Conservation (phyloP, 495 filamentous ascomycete species). For the Penicillium waksmanii region DNA sequence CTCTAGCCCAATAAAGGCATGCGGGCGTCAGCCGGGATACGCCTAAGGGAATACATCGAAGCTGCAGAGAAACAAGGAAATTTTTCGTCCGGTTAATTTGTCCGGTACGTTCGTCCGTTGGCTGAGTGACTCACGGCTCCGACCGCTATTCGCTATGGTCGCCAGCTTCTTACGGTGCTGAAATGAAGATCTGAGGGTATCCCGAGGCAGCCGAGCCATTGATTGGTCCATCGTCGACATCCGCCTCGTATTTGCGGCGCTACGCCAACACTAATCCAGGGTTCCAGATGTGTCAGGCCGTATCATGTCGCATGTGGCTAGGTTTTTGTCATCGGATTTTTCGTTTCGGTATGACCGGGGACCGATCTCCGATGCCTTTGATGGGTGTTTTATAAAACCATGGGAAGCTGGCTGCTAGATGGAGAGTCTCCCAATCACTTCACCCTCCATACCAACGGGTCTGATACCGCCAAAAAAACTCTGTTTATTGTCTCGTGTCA, state of each 20-base stretch:
- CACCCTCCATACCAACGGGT: not conserved
- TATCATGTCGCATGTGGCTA: not conserved
- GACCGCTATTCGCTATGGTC: conserved; percentile 3
- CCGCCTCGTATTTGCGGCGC: conserved; percentile 3
- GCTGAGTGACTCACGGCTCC: conserved; percentile 3
- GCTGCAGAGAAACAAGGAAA: not conserved
- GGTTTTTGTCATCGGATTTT: not conserved
- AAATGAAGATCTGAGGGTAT: conserved; percentile 2
- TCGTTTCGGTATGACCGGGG: not conserved
- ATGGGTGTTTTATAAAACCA: not conserved
- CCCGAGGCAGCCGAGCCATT: not conserved
- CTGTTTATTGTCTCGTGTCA: not conserved
- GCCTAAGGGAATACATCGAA: not conserved
- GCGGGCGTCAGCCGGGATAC: not conserved
- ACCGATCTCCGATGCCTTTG: not conserved
- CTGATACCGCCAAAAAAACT: not conserved
- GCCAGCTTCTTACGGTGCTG: not conserved
- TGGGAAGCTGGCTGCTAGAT: conserved; percentile 1
- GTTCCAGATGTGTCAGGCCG: not conserved
- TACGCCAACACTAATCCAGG: conserved; percentile 2
- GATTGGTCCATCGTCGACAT: conserved; percentile 2
- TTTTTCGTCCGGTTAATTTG: not conserved
- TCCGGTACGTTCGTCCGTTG: not conserved
- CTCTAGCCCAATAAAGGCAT: not conserved
- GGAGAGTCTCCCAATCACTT: not conserved